Percentiles rank a stretch among this genome's conserved stretches.
phyloP scores from a whole-genome alignment of 2,329 filamentous ascomycete genomes.

The Penicillium sp. region DNA sequence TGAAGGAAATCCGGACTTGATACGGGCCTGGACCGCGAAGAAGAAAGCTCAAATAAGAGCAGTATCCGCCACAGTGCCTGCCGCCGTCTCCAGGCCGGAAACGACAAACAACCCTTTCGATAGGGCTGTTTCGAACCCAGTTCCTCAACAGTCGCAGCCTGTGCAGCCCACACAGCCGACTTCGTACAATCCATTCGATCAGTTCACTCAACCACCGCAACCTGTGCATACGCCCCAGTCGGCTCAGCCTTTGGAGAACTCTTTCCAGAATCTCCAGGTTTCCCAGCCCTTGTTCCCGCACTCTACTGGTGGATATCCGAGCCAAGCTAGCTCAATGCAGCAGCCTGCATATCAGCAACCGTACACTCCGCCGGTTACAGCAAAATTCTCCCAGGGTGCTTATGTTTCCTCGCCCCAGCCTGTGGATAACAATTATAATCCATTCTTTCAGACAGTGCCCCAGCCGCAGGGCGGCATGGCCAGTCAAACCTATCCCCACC shows the following conservation, averaged over 20 bases:
- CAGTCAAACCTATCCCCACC: constrained; percentile 25
- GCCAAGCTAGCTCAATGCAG: constrained; percentile 40
- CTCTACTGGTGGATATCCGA: constrained; percentile 64
- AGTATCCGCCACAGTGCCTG: constrained; percentile 19
- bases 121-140: constrained; percentile 43
- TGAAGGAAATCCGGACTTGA: constrained; percentile 58
- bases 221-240: constrained; percentile 17
- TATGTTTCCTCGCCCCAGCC: constrained; percentile 38
- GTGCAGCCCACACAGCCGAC: constrained; percentile 8
- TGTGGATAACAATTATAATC: constrained; percentile 39
- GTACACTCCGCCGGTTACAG: constrained; percentile 44
- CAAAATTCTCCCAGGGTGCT: constrained; percentile 34
- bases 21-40: constrained; percentile 58
- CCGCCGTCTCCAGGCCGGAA: constrained; percentile 42
- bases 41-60: constrained; percentile 18
- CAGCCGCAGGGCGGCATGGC: constrained; percentile 28
- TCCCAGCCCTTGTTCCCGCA: constrained; percentile 72
- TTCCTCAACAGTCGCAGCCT: constrained; percentile 25
- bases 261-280: constrained; percentile 74
- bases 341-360: constrained; percentile 43
- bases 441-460: constrained; percentile 42
- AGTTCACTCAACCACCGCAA: constrained; percentile 30
- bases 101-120: constrained; percentile 68
- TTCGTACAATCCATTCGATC: constrained; percentile 71
- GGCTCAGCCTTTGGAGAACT: constrained; percentile 57